phyloP scores from a whole-genome alignment of 2,329 filamentous ascomycete species.

The Coniochaeta sp. region DNA sequence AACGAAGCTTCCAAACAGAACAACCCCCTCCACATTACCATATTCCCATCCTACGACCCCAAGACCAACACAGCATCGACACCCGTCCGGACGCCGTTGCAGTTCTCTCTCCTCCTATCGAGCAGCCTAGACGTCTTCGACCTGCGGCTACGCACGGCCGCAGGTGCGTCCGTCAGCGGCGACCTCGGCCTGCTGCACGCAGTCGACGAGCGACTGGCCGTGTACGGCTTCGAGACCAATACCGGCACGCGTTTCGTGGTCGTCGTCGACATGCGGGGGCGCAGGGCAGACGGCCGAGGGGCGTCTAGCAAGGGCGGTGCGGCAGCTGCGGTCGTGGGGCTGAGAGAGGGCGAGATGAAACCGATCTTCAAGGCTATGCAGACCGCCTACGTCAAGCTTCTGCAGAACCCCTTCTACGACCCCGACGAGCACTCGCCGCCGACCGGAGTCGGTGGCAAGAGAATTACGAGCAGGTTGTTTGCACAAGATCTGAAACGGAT shows the following conservation, averaged over 20 bases:
- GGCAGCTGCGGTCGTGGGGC: constrained; percentile 39
- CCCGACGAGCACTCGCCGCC: constrained; percentile 73
- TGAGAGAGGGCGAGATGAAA: constrained; percentile 83
- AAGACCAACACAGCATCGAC: constrained; percentile 37
- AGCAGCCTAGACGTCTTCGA: constrained; percentile 92
- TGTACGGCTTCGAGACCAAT: constrained; percentile 95
- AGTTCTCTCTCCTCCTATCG: constrained; percentile 87
- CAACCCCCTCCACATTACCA: constrained; percentile 87
- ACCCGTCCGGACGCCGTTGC: constrained; percentile 65
- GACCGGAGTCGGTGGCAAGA: constrained; percentile 47
- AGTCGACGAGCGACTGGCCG: constrained; percentile 84
- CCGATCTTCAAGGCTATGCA: constrained; percentile 88
- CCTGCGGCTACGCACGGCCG: constrained; percentile 56
- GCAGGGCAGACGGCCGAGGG: constrained; percentile 33
- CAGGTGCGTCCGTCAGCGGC: constrained; percentile 50
- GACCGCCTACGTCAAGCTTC: constrained; percentile 77
- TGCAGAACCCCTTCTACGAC: constrained; percentile 93
- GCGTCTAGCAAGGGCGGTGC: constrained; percentile 8
- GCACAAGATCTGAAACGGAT: constrained; percentile 76
- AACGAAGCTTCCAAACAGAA: constrained; percentile 50
- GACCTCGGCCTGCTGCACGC: constrained; percentile 90
- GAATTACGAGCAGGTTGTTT: constrained; percentile 78
- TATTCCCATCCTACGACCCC: constrained; percentile 70
- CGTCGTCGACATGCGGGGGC: constrained; percentile 83
- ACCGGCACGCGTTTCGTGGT: constrained; percentile 88